Conservation (phyloP, 306 rosid species). For the Cucumis cinereus region DNA sequence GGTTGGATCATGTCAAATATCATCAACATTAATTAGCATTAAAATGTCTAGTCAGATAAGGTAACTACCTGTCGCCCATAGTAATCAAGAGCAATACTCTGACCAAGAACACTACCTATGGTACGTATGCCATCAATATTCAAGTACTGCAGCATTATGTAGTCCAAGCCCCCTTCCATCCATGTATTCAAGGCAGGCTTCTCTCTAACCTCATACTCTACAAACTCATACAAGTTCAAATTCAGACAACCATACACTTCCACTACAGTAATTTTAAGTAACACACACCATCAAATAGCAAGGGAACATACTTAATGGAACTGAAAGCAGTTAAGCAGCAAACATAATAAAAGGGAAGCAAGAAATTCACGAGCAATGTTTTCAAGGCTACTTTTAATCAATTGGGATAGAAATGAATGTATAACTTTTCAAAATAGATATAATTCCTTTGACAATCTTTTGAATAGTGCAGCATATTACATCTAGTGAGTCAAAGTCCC, state of each 20-base stretch:
- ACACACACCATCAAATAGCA: background rate
- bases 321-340: background rate
- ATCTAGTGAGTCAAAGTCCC: background rate
- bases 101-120: conserved; percentile 92
- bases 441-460: background rate
- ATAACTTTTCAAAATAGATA: background rate
- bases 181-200: conserved; percentile 63
- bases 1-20: background rate
- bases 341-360: background rate
- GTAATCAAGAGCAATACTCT: conserved; percentile 97
- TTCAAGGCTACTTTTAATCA: background rate
- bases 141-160: conserved; percentile 89
- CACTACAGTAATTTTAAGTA: background rate
- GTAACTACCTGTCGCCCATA: conserved; percentile 77
- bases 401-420: background rate
- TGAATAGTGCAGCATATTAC: background rate
- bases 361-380: background rate
- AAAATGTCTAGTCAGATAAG: background rate
- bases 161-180: conserved; percentile 97
- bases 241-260: background rate
- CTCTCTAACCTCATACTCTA: conserved; percentile 94
- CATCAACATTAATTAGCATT: background rate
- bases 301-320: background rate
- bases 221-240: conserved; percentile 15
- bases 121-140: conserved; percentile 88